Base-by-base conservation (phyloP, 306 rosid species). In the Vigna reflexopilosa region DNA sequence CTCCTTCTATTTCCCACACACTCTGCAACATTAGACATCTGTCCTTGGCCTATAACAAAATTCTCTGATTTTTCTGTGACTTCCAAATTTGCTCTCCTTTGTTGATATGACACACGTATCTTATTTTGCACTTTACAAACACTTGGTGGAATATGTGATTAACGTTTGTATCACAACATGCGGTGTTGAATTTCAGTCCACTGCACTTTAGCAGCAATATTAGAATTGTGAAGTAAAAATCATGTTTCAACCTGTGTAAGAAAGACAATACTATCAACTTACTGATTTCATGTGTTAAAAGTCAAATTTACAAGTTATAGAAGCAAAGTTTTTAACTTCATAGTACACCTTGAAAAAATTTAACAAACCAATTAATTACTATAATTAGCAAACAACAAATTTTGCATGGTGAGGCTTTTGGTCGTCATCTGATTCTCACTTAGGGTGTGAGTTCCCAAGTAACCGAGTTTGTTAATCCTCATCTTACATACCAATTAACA, bases 351-450 rank as follows among this genome's bases (percentile, higher is more conserved):
- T 48, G 62, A 51, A 38, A 51, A n/a, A 11, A 51, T 72, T 19
- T 64, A 50, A 4, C 8, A 13, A 59, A 42, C 5, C 13, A 15
- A 59, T 14, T 11, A 10, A 4, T 3, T 6, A n/a, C 6, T 8
- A 15, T 45, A 14, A 22, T 24, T 67, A 15, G 4, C 0, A 44
- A 44, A 9, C 16, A 22, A 28, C 0, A 12, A 57, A 3, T 24
- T 22, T 36, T 6, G 6, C 67, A 78, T 2, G 20, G 0, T 17
- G 49, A 67, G 79, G 75, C 70, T 11, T 73, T 80, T 80, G 88
- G 87, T 87, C 40, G 11, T 87, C 80, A 88, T 87, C 82, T 81
- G 88, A 87, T 89, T 85, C 86, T 82, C 89, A 10, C 48, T 89
- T 83, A 36, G 90, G 88, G 87, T 73, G 87, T 84, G 77, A 88